Evolutionary conservation across 441 rosid genomes (phyloP).

Genomic region (Aquilaria agallochum): DNA sequence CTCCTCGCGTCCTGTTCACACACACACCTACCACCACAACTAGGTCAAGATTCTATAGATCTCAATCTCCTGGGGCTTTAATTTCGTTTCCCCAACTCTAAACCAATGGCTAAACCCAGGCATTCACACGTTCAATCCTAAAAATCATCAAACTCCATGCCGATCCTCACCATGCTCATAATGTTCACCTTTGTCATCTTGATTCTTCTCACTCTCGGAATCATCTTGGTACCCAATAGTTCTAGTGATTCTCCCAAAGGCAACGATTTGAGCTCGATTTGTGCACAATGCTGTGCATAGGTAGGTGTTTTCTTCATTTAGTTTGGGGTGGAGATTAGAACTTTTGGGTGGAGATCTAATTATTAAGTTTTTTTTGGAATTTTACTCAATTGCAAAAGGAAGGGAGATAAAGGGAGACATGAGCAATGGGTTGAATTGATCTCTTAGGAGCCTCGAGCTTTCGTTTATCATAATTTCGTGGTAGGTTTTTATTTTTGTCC

Average conservation of each 20-base stretch:
- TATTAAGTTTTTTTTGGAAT: not conserved
- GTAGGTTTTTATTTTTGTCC: slow-evolving; percentile 26
- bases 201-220: slow-evolving; percentile 67
- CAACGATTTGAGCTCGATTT: slow-evolving; percentile 68
- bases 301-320: slow-evolving; percentile 19
- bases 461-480: slow-evolving; percentile 78
- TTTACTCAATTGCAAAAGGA: slow-evolving; percentile 20
- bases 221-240: slow-evolving; percentile 60
- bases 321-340: not conserved
- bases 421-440: slow-evolving; percentile 80
- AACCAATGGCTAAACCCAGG: slow-evolving; percentile 58
- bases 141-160: slow-evolving; percentile 53
- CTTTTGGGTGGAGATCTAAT: slow-evolving; percentile 15
- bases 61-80: not conserved
- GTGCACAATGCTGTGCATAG: slow-evolving; percentile 33
- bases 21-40: not conserved
- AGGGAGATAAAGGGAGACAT: slow-evolving; percentile 37
- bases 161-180: slow-evolving; percentile 44
- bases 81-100: slow-evolving; percentile 8
- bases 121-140: slow-evolving; percentile 52
- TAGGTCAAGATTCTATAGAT: not conserved
- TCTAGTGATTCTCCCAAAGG: slow-evolving; percentile 39
- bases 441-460: slow-evolving; percentile 93
- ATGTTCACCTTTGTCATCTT: slow-evolving; percentile 59
- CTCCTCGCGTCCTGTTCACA: not conserved